A percentile compares a stretch with the other conserved stretches of the same genome.
Conservation (phyloP, 2,329 filamentous ascomycete species). For the Talaromyces sp. region DNA sequence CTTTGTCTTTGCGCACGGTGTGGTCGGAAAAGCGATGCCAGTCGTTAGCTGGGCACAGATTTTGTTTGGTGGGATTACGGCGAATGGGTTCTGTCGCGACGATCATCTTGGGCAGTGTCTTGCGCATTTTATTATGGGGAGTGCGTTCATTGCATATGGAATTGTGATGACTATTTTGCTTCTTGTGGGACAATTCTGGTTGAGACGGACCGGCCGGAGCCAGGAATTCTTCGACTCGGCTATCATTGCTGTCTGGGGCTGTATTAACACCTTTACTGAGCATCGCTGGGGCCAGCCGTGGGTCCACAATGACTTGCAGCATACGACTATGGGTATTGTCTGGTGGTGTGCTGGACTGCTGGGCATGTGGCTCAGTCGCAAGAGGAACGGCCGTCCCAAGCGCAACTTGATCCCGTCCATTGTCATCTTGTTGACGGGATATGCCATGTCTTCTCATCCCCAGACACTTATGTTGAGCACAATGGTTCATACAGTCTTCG, state of each 20-base stretch:
- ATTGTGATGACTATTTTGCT: constrained; percentile 82
- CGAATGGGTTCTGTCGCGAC: constrained; percentile 85
- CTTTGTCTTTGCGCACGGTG: constrained; percentile 70
- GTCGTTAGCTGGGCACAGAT: constrained; percentile 89
- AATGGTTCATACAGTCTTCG: constrained; percentile 85
- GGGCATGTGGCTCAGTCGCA: constrained; percentile 87
- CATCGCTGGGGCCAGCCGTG: constrained; percentile 88
- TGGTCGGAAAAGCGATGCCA: constrained; percentile 85
- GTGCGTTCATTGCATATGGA: constrained; percentile 92
- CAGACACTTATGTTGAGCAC: constrained; percentile 81
- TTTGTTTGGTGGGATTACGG: constrained; percentile 90
- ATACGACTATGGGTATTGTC: constrained; percentile 98
- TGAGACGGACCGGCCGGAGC: constrained; percentile 76
- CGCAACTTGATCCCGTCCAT: constrained; percentile 91
- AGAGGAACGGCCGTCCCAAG: constrained; percentile 79
- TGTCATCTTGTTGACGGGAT: constrained; percentile 88
- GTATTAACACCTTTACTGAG: constrained; percentile 97
- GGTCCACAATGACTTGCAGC: constrained; percentile 93
- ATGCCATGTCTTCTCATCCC: constrained; percentile 90
- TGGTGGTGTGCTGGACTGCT: constrained; percentile 95
- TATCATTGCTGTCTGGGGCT: constrained; percentile 91
- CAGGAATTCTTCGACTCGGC: constrained; percentile 96
- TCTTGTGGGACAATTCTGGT: constrained; percentile 83
- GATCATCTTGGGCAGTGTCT: constrained; percentile 90
- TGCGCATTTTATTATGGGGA: constrained; percentile 98